Conservation (phyloP, 257 asterid genomes). For the Ehretia macrophylla region DNA sequence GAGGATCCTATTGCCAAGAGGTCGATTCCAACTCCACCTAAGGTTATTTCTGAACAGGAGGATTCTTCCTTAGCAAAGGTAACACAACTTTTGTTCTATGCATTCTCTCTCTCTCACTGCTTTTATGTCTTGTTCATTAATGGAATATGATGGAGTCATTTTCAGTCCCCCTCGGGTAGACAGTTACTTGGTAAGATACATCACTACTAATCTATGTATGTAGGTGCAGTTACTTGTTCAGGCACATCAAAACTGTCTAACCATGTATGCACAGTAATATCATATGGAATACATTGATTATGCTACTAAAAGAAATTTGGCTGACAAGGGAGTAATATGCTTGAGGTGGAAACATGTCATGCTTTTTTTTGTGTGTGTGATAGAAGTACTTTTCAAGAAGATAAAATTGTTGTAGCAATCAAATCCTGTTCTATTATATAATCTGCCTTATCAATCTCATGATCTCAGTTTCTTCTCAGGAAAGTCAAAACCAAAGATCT, state of each 20-base stretch:
- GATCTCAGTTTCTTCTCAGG: constrained; percentile 37
- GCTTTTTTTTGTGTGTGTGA: too few species aligned
- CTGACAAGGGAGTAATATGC: too few species aligned
- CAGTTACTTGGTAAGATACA: too few species aligned
- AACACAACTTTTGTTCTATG: constrained; percentile 1
- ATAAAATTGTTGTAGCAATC: not conserved
- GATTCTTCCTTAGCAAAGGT: constrained; percentile 36
- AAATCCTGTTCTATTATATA: not conserved
- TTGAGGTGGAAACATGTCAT: not conserved
- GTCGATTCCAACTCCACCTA: constrained; percentile 32
- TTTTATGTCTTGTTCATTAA: too few species aligned
- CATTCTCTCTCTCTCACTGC: not conserved
- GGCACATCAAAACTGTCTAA: too few species aligned
- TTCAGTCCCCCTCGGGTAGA: too few species aligned
- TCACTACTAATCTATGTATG: too few species aligned
- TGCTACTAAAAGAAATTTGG: too few species aligned
- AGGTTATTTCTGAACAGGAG: constrained; percentile 34
- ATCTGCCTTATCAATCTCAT: not conserved
- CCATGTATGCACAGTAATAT: not conserved
- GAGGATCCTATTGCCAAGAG: constrained; percentile 90
- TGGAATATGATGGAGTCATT: too few species aligned
- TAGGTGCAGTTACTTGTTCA: too few species aligned
- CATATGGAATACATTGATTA: too few species aligned
- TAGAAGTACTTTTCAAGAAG: not conserved
- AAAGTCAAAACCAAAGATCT: constrained; percentile 43